Evolutionary conservation across 257 asterid species (phyloP).

Genomic region (Solanum pinnatisectum): DNA sequence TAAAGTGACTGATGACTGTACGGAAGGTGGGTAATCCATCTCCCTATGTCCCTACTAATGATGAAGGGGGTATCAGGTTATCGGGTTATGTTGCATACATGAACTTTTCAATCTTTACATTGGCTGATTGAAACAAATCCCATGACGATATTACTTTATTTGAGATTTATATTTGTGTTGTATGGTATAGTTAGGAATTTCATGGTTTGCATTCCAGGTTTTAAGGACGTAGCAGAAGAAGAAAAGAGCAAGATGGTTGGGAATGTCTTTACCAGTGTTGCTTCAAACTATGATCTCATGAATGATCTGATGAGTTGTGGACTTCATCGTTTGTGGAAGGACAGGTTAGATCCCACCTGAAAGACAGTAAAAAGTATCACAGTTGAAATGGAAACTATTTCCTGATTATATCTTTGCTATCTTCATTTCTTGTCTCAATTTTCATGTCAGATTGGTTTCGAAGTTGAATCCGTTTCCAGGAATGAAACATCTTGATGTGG

Average conservation of each 20-base stretch:
- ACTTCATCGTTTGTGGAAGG: conserved; percentile 89
- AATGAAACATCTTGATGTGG: conserved; percentile 97
- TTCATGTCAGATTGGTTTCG: conserved; percentile 52
- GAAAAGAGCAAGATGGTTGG: conserved; percentile 81
- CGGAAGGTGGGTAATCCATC: neutral
- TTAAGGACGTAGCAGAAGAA: conserved; percentile 72
- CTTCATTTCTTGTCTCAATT: neutral
- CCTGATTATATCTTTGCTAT: neutral
- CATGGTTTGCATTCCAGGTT: conserved; percentile 37
- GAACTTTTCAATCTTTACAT: neutral
- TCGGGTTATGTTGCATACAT: neutral
- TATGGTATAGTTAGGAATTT: neutral
- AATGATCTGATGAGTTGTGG: conserved; percentile 95
- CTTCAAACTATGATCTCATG: conserved; percentile 85
- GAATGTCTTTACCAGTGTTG: conserved; percentile 76
- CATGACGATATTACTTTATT: neutral
- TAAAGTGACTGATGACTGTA: neutral
- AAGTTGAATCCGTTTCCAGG: conserved; percentile 92
- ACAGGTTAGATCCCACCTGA: conserved; percentile 37
- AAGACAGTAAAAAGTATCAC: neutral
- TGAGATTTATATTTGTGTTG: neutral
- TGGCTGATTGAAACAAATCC: neutral
- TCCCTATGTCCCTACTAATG: neutral
- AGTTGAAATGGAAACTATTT: neutral
- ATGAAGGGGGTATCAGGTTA: neutral